Evolutionary conservation across 2,329 filamentous ascomycete species (phyloP).

Genomic region (Trichoderma hamatum): DNA sequence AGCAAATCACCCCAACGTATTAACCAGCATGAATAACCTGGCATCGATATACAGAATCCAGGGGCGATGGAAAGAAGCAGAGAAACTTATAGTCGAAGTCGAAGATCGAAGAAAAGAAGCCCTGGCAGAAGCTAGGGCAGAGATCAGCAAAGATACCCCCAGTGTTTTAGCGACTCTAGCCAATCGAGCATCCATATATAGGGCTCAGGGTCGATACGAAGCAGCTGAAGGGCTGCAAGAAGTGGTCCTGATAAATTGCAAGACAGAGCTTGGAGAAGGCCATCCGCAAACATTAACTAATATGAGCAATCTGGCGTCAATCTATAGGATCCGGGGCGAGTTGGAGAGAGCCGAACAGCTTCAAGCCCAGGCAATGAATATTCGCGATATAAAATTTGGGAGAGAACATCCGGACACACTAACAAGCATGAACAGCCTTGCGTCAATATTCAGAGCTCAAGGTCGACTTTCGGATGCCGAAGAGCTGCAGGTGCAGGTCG

Average conservation of each 20-base stretch:
- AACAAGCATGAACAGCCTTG: slow-evolving; percentile 3
- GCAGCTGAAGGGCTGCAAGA: not conserved
- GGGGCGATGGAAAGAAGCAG: slow-evolving; percentile 21
- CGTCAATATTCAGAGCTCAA: not conserved
- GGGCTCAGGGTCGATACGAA: not conserved
- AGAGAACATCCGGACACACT: not conserved
- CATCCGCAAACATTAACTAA: not conserved
- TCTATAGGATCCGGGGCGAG: not conserved
- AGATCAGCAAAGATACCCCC: not conserved
- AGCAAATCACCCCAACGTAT: not conserved
- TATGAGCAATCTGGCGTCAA: not conserved
- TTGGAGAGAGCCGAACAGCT: not conserved
- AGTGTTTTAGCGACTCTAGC: not conserved
- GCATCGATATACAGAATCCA: slow-evolving; percentile 26
- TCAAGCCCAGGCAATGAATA: not conserved
- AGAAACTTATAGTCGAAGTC: not conserved
- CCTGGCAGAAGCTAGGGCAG: too few species aligned
- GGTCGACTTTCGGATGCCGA: not conserved
- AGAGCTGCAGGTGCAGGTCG: not conserved
- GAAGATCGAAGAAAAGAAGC: not conserved
- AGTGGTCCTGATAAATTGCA: not conserved
- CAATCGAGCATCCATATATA: not conserved
- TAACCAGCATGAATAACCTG: slow-evolving; percentile 20
- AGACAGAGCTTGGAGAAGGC: not conserved
- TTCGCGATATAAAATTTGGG: not conserved